A percentile compares a stretch with the other conserved stretches of the same genome.
Conservation (phyloP, 352 stramenopile species). For the Halophytophthora polymorphica region DNA sequence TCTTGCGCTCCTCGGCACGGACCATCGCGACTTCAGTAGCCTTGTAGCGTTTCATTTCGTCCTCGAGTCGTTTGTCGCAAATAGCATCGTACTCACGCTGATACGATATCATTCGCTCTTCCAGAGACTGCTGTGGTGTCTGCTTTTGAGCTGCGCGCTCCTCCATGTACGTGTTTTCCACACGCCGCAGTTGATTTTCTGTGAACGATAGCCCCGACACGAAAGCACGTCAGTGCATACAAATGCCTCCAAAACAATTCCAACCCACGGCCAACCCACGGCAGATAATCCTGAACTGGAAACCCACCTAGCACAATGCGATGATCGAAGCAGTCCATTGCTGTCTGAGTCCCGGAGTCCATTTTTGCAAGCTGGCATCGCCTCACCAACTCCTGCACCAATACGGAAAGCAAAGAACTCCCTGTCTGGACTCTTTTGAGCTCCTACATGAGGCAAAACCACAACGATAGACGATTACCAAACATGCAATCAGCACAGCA, state of each 20-base stretch:
- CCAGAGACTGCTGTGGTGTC: slow-evolving; percentile 34
- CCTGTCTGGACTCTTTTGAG: slow-evolving; percentile 10
- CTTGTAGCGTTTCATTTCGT: slow-evolving; percentile 59
- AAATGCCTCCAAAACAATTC: not conserved
- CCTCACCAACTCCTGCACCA: slow-evolving; percentile 39
- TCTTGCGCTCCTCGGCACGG: slow-evolving; percentile 58
- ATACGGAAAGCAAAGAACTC: slow-evolving; percentile 24
- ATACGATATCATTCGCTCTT: slow-evolving; percentile 66
- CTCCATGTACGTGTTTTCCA: slow-evolving; percentile 58
- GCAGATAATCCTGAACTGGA: no score
- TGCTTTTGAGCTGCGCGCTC: slow-evolving; percentile 38
- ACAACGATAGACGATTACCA: not conserved
- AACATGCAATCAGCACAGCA: not conserved
- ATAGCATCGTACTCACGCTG: slow-evolving; percentile 64
- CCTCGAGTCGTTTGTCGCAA: slow-evolving; percentile 44
- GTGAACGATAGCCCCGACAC: not conserved
- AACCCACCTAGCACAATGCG: slow-evolving; percentile 44
- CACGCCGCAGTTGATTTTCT: slow-evolving; percentile 64
- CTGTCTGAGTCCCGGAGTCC: slow-evolving; percentile 51
- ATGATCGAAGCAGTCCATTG: slow-evolving; percentile 65
- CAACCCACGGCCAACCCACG: no score
- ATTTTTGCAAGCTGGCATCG: slow-evolving; percentile 34
- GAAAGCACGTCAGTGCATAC: not conserved
- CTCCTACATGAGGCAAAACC: slow-evolving; percentile 12
- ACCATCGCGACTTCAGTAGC: slow-evolving; percentile 48